phyloP scores from a whole-genome alignment of 108 stramenopile genomes.

The Cyclotella baltica region DNA sequence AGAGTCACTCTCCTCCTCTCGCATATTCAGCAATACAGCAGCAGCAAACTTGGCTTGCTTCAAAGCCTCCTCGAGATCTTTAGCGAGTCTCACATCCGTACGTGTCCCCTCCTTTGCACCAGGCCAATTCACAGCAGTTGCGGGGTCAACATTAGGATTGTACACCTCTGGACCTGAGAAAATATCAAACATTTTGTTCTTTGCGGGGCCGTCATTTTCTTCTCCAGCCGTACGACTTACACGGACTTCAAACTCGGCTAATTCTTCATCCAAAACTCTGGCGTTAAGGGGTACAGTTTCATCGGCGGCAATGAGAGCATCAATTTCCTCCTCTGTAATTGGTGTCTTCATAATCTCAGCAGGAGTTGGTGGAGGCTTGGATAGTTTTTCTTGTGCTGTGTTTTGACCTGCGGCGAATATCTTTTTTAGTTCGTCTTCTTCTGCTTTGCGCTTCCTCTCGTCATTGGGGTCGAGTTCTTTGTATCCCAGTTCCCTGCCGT shows the following conservation, averaged over 20 bases:
- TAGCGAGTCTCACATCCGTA: conserved; percentile 66
- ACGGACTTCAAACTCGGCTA: conserved; percentile 76
- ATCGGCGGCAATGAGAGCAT: conserved; percentile 72
- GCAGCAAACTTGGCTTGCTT: conserved; percentile 86
- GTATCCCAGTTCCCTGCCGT: conserved; percentile 18
- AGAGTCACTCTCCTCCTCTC: conserved; percentile 43
- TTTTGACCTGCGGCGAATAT: conserved; percentile 83
- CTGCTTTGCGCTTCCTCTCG: conserved; percentile 30
- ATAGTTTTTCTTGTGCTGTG: conserved; percentile 64
- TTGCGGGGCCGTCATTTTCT: conserved; percentile 59
- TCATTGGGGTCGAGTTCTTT: conserved; percentile 20
- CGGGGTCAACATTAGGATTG: conserved; percentile 85
- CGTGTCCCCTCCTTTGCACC: conserved; percentile 77
- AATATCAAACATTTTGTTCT: conserved; percentile 79
- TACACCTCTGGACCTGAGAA: conserved; percentile 87
- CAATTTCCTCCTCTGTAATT: conserved; percentile 62
- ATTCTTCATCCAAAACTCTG: conserved; percentile 77
- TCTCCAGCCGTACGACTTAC: conserved; percentile 71
- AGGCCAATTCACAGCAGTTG: conserved; percentile 85
- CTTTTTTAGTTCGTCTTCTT: conserved; percentile 69
- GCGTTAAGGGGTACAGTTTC: conserved; percentile 77
- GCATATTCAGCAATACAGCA: conserved; percentile 62
- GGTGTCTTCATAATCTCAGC: conserved; percentile 21
- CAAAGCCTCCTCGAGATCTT: conserved; percentile 70
- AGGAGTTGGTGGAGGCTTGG: conserved; percentile 15